Evolutionary conservation across 257 asterid species (phyloP).

Genomic region (Verbascum thapsus): DNA sequence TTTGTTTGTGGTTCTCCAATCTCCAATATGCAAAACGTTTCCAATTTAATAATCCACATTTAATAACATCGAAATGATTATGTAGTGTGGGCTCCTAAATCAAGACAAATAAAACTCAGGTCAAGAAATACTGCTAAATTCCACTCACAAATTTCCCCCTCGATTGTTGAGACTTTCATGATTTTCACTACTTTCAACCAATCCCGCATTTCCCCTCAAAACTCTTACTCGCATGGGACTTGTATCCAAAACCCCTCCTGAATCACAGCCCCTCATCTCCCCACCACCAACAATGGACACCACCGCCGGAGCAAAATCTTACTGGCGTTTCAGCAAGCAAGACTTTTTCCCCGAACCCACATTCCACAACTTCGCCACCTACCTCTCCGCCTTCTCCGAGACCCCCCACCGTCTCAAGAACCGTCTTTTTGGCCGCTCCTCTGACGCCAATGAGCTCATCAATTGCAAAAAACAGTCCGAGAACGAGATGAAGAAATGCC

Average conservation of each 20-base stretch:
- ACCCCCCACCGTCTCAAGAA: conserved; percentile 78
- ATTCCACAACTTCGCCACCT: conserved; percentile 56
- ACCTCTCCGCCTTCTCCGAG: conserved; percentile 57
- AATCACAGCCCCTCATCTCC: conserved; percentile 25
- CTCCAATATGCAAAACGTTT: no score
- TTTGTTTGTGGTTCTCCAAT: no score
- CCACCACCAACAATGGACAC: conserved; percentile 33
- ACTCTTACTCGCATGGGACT: conserved; percentile 31
- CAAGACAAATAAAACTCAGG: no score
- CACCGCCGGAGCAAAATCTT: conserved; percentile 39
- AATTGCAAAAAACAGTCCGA: conserved; percentile 66
- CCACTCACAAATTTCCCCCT: conserved; percentile 20
- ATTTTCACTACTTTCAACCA: conserved; percentile 30
- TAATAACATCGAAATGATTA: no score
- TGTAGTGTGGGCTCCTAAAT: no score
- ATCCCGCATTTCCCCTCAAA: conserved; percentile 18
- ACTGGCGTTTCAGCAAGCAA: conserved; percentile 86
- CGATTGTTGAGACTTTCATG: conserved; percentile 24
- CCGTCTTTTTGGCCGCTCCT: conserved; percentile 70
- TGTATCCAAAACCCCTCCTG: not conserved
- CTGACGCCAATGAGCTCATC: conserved; percentile 64
- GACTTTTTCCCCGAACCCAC: conserved; percentile 95
- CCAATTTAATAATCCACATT: no score
- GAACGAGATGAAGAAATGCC: conserved; percentile 68
- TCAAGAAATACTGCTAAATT: no score